Evolutionary conservation across 495 filamentous ascomycete species (phyloP).

Genomic region (Aspergillus funiculosus): DNA sequence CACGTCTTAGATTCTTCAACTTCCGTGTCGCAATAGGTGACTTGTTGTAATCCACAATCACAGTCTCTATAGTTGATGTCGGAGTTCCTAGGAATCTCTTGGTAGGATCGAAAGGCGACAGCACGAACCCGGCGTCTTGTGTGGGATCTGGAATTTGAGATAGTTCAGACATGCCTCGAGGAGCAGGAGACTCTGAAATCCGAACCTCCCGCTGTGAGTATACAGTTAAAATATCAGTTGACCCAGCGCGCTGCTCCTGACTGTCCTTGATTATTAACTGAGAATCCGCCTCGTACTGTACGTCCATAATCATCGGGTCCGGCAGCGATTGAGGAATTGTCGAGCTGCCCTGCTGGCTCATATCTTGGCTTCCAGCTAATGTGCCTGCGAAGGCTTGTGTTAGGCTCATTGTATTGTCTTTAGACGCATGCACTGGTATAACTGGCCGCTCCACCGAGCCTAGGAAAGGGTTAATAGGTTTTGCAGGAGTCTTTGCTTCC

Average conservation of each 20-base stretch:
- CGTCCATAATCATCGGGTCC: constrained; percentile 44
- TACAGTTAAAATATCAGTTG: constrained; percentile 25
- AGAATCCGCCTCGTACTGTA: constrained; percentile 41
- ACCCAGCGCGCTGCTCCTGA: constrained; percentile 42
- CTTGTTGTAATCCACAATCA: constrained; percentile 51
- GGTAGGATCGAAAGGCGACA: constrained; percentile 48
- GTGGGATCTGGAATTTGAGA: constrained; percentile 69
- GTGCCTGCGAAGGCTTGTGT: constrained; percentile 94
- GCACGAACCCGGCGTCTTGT: constrained; percentile 74
- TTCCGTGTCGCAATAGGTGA: constrained; percentile 58
- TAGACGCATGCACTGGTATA: constrained; percentile 52
- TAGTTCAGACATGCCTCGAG: constrained; percentile 48
- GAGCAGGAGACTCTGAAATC: constrained; percentile 40
- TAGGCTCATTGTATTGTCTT: constrained; percentile 61
- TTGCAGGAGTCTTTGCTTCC: constrained; percentile 32
- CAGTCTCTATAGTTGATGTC: constrained; percentile 65
- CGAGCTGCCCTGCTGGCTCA: constrained; percentile 36
- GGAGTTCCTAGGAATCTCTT: constrained; percentile 59
- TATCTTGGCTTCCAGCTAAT: constrained; percentile 58
- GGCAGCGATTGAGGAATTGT: constrained; percentile 46
- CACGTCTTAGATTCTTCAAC: constrained; percentile 52
- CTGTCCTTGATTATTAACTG: constrained; percentile 61
- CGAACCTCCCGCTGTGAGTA: constrained; percentile 31
- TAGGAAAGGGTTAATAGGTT: constrained; percentile 21
- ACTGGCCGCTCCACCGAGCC: constrained; percentile 34